A percentile compares a stretch with the other conserved stretches of the same genome.
These are phyloP conservation scores for Meyerozyma sp. DNA, from an alignment of 1,139 yeast genomes.

Conservation along the genomic window DNA sequence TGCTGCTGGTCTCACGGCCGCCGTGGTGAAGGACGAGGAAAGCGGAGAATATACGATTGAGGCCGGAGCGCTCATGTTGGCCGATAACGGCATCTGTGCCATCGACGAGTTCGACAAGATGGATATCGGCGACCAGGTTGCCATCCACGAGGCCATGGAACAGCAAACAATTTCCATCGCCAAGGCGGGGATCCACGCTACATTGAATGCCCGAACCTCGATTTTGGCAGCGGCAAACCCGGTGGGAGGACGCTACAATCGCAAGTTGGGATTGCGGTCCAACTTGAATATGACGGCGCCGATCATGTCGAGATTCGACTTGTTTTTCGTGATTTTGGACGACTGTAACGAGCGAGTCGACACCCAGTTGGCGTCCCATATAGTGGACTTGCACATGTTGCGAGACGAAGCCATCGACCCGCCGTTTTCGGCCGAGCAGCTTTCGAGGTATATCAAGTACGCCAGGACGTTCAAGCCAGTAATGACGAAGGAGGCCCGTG, in stretches of 20 bases:
- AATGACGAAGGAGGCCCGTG: conserved; percentile 78
- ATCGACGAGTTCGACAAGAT: conserved; percentile 98
- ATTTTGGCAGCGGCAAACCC: conserved; percentile 98
- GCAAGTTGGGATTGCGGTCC: conserved; percentile 77
- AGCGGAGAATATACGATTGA: conserved; percentile 96
- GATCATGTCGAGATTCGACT: conserved; percentile 95
- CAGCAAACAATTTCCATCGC: conserved; percentile 98
- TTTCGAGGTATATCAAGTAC: conserved; percentile 82
- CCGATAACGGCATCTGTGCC: conserved; percentile 98
- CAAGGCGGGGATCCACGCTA: conserved; percentile 97
- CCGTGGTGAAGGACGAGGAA: conserved; percentile 96
- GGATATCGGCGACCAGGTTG: conserved; percentile 95
- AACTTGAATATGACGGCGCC: conserved; percentile 98
- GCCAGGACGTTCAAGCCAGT: conserved; percentile 92
- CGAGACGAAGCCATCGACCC: conserved; percentile 89
- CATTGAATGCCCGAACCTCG: conserved; percentile 92
- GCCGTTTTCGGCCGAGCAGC: conserved; percentile 85
- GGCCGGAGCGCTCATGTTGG: conserved; percentile 98
- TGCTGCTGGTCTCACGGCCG: conserved; percentile 98
- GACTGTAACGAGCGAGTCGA: conserved; percentile 92
- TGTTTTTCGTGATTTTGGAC: conserved; percentile 90
- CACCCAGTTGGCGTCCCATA: conserved; percentile 85
- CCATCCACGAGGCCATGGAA: conserved; percentile 99
- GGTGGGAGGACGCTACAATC: conserved; percentile 88
- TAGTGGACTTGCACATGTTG: conserved; percentile 87